A percentile compares a stretch with the other conserved stretches of the same genome.
These are phyloP conservation scores for Venturia nashicola DNA, from an alignment of 2,329 filamentous ascomycete species.

Conservation along the genomic window DNA sequence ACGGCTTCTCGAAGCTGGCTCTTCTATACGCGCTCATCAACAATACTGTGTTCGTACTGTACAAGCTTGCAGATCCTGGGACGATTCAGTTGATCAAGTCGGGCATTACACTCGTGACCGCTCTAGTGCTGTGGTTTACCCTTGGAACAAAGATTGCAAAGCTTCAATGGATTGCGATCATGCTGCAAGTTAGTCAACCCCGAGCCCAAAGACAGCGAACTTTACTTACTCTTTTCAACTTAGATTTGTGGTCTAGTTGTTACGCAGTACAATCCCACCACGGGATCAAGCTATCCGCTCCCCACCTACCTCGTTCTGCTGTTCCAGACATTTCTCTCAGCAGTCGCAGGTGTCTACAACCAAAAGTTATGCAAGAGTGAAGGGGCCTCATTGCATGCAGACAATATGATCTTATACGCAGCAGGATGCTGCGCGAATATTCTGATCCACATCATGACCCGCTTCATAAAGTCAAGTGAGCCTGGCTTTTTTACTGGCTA, in stretches of 20 bases:
- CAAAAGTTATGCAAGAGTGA: slow-evolving; percentile 22
- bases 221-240: neutral
- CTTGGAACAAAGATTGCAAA: slow-evolving; percentile 18
- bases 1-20: slow-evolving; percentile 21
- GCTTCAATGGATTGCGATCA: slow-evolving; percentile 22
- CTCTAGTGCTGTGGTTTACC: slow-evolving; percentile 19
- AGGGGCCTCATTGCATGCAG: slow-evolving; percentile 21
- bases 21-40: slow-evolving; percentile 25
- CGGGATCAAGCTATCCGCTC: slow-evolving; percentile 18
- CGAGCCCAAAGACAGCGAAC: neutral
- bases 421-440: slow-evolving; percentile 17
- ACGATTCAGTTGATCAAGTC: slow-evolving; percentile 22
- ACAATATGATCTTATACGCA: slow-evolving; percentile 23
- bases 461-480: slow-evolving; percentile 20
- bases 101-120: slow-evolving; percentile 22
- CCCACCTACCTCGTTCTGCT: slow-evolving; percentile 21
- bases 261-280: slow-evolving; percentile 19
- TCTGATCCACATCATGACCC: slow-evolving; percentile 17
- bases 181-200: slow-evolving; percentile 17
- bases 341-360: slow-evolving; percentile 23
- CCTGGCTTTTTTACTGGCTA: slow-evolving; percentile 14
- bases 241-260: slow-evolving; percentile 21
- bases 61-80: slow-evolving; percentile 22
- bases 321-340: slow-evolving; percentile 22
- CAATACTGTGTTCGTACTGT: slow-evolving; percentile 22